Conservation (phyloP, 129 eudicot genomes). For the Kitagawia praeruptora region DNA sequence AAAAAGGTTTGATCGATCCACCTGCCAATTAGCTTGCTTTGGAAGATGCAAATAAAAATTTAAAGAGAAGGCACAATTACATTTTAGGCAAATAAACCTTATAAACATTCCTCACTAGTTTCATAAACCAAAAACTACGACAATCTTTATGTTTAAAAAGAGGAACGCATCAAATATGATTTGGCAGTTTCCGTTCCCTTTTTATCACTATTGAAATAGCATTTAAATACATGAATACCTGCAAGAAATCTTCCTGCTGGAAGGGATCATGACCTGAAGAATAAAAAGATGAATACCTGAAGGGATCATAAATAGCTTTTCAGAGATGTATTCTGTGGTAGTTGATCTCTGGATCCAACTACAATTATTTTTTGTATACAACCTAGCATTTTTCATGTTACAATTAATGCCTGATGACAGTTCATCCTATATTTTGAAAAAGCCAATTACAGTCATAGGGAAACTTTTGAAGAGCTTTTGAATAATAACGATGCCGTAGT, state of each 20-base stretch:
- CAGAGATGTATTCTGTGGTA: not conserved
- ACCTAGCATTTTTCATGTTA: not conserved
- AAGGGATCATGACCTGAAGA: constrained; percentile 82
- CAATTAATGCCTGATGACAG: not conserved
- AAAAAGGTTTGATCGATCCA: not conserved
- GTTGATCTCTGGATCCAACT: not conserved
- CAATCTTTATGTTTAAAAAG: not conserved
- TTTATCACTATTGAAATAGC: not conserved
- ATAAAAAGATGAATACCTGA: too few relatives aligned
- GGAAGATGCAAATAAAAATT: not conserved
- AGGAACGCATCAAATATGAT: not conserved
- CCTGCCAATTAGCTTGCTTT: not conserved
- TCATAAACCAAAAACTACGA: not conserved
- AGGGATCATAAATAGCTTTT: too few relatives aligned
- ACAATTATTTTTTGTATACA: not conserved
- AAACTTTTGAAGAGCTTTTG: not conserved
- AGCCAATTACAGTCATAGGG: not conserved
- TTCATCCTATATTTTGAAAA: not conserved
- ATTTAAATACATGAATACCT: constrained; percentile 41
- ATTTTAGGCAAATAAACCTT: not conserved
- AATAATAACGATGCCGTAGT: not conserved
- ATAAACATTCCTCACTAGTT: not conserved
- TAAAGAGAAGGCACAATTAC: not conserved
- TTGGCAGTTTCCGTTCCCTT: not conserved
- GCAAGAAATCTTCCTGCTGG: constrained; percentile 97